These are phyloP conservation scores for Pythium vanterpoolii DNA, from an alignment of 352 stramenopile genomes.

Conservation along the genomic window DNA sequence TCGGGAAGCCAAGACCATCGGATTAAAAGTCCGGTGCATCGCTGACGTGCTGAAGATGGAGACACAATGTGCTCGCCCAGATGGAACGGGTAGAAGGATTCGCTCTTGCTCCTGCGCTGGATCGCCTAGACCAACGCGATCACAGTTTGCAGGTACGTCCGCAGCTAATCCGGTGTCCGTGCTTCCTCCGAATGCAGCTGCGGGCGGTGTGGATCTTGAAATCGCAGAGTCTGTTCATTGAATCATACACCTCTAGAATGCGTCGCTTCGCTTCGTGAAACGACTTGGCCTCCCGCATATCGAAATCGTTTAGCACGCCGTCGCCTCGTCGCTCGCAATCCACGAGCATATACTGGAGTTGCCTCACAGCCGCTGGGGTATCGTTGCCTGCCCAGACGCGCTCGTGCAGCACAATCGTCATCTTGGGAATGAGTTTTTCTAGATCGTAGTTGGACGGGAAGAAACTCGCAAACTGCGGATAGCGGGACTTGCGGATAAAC, in stretches of 20 bases:
- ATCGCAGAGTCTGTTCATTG: not conserved
- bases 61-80: not conserved
- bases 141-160: not conserved
- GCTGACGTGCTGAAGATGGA: constrained; percentile 2
- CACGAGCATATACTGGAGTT: not conserved
- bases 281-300: not conserved
- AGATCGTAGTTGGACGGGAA: constrained; percentile 15
- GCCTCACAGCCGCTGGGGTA: not conserved
- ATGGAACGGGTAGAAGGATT: constrained; percentile 1
- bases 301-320: no score
- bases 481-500: constrained; percentile 2
- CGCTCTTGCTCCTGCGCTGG: not conserved
- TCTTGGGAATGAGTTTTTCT: constrained; percentile 8
- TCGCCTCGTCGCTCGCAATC: not conserved
- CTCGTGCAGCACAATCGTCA: constrained; percentile 13
- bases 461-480: constrained; percentile 5
- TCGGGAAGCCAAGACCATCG: no score
- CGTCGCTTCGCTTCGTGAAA: not conserved
- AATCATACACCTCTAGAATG: constrained; percentile 2
- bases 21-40: constrained; percentile 6
- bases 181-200: not conserved
- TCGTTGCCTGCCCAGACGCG: constrained; percentile 2
- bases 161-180: not conserved
- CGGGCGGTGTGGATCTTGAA: constrained; percentile 7
- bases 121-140: not conserved